Conservation (phyloP, 768 basidiomycete genomes). For the Pulveroboletus frians region DNA sequence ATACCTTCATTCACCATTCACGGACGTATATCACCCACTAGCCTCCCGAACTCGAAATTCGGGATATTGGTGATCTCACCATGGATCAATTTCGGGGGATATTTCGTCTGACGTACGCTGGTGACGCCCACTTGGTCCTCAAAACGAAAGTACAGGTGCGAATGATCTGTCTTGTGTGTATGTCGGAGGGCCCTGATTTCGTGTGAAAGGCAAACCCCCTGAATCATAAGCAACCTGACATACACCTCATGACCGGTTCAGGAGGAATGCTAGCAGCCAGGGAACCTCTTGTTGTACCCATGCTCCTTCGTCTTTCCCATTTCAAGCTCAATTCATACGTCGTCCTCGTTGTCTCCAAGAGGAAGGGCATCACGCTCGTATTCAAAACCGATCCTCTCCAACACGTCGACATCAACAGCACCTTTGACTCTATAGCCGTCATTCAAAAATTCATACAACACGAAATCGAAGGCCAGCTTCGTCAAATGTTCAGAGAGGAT, state of each 20-base stretch:
- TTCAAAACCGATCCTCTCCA: conserved; percentile 99
- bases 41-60: conserved; percentile 96
- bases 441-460: conserved; percentile 97
- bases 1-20: not conserved
- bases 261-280: conserved; percentile 90
- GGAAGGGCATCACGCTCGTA: conserved; percentile 97
- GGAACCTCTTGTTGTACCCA: conserved; percentile 93
- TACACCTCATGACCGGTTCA: conserved; percentile 78
- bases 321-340: conserved; percentile 94
- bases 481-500: conserved; percentile 98
- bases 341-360: conserved; percentile 94
- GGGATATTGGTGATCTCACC: conserved; percentile 96
- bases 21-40: conserved; percentile 28
- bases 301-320: conserved; percentile 95
- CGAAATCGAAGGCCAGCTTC: conserved; percentile 93
- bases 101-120: conserved; percentile 89
- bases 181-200: conserved; percentile 5
- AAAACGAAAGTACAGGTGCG: conserved; percentile 91
- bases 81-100: conserved; percentile 95
- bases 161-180: not conserved
- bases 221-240: conserved; percentile 87
- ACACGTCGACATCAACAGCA: conserved; percentile 95
- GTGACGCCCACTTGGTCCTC: conserved; percentile 83
- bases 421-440: conserved; percentile 96
- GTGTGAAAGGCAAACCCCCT: conserved; percentile 80